Percentiles rank a stretch among this genome's conserved stretches.
Conservation (phyloP, 768 basidiomycete genomes). For the Phanerochaete carnosa region DNA sequence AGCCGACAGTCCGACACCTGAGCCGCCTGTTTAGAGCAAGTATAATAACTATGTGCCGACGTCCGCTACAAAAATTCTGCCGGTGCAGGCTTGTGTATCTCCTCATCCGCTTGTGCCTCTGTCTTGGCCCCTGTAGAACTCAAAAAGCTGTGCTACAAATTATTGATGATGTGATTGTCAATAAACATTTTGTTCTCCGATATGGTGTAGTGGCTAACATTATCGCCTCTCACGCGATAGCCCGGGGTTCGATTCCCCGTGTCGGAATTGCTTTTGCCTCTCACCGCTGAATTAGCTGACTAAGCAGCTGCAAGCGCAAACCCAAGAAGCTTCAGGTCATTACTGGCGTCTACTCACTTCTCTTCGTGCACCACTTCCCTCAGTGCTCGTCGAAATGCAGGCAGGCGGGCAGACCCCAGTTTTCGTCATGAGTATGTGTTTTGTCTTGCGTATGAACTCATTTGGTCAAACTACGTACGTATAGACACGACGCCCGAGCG, state of each 20-base stretch:
- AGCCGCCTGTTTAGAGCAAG: no score
- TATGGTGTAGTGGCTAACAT: slow-evolving; percentile 27
- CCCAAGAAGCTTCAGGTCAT: neutral
- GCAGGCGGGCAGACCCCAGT: slow-evolving; percentile 65
- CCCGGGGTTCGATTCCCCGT: slow-evolving; percentile 37
- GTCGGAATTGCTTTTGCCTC: slow-evolving; percentile 12
- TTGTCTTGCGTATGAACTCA: neutral
- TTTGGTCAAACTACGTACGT: neutral
- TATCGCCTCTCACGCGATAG: slow-evolving; percentile 31
- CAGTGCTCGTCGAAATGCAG: slow-evolving; percentile 23
- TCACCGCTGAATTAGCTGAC: neutral
- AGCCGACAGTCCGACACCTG: no score
- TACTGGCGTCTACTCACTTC: neutral
- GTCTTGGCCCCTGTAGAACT: no score
- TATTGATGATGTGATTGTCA: no score
- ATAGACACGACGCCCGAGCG: slow-evolving; percentile 91
- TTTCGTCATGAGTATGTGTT: slow-evolving; percentile 75
- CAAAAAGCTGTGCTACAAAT: no score
- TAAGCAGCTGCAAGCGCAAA: neutral
- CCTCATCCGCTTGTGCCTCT: no score
- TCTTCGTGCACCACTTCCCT: neutral
- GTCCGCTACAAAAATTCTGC: no score
- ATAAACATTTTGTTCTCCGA: slow-evolving; percentile 11
- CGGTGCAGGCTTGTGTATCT: no score
- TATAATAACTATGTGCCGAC: no score